Percentiles rank a stretch among this genome's conserved stretches.
These are phyloP conservation scores for Williopsis jadinii DNA, from an alignment of 1,139 yeast genomes.

Conservation along the genomic window DNA sequence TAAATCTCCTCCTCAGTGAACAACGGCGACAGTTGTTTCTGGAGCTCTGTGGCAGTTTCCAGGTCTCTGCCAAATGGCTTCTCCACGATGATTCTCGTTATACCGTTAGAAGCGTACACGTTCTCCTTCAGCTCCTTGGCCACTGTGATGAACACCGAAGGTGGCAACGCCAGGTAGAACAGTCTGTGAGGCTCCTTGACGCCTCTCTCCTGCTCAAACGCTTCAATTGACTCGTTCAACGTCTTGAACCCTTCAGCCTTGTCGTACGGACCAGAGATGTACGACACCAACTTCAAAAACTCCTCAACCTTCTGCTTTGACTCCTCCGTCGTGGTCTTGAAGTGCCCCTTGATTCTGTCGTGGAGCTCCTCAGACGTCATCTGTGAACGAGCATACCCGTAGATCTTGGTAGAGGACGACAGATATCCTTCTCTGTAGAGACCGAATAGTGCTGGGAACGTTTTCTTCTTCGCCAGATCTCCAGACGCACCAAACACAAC, in stretches of 20 bases:
- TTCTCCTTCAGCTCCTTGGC: slow-evolving; percentile 64
- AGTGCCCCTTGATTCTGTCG: slow-evolving; percentile 54
- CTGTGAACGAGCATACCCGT: slow-evolving; percentile 89
- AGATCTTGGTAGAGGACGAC: slow-evolving; percentile 61
- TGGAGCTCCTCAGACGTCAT: slow-evolving; percentile 61
- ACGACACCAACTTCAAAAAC: slow-evolving; percentile 59
- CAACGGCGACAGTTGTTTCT: slow-evolving; percentile 69
- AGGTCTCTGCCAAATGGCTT: slow-evolving; percentile 97
- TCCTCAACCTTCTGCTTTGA: slow-evolving; percentile 45
- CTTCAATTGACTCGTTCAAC: slow-evolving; percentile 48
- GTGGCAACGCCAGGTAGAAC: slow-evolving; percentile 92
- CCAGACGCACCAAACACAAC: slow-evolving; percentile 97
- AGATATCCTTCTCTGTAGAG: slow-evolving; percentile 71
- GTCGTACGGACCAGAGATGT: slow-evolving; percentile 78
- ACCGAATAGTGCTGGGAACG: slow-evolving; percentile 78
- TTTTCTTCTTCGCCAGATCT: slow-evolving; percentile 94
- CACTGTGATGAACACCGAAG: slow-evolving; percentile 79
- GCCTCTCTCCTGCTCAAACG: slow-evolving; percentile 45
- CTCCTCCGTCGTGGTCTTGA: slow-evolving; percentile 50
- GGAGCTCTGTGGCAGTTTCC: slow-evolving; percentile 69
- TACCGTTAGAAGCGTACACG: slow-evolving; percentile 62
- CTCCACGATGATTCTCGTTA: slow-evolving; percentile 82
- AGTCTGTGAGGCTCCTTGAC: slow-evolving; percentile 58
- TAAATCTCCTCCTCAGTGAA: slow-evolving; percentile 88
- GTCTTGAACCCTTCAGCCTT: slow-evolving; percentile 60